phyloP scores from a whole-genome alignment of 2,329 filamentous ascomycete genomes.

The Cladophialophora carrionii region DNA sequence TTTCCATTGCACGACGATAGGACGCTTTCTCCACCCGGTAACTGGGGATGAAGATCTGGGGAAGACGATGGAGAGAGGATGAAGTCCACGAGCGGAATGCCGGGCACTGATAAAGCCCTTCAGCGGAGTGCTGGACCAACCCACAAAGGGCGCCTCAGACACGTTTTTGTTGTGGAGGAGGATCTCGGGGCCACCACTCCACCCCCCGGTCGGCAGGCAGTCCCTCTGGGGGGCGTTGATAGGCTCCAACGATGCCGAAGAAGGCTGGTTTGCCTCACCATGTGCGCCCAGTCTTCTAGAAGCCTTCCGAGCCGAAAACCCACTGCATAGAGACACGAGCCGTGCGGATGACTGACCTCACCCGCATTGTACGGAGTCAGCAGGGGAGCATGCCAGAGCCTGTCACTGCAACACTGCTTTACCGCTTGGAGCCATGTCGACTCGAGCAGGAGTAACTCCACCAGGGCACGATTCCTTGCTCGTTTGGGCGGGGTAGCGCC shows the following conservation, averaged over 20 bases:
- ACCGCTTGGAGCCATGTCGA: constrained; percentile 13
- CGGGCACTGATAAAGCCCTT: constrained; percentile 25
- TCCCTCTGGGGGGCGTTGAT: constrained; percentile 1
- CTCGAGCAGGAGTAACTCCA: neutral
- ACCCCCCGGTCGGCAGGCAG: neutral
- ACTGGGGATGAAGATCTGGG: constrained; percentile 26
- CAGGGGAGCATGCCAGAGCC: neutral
- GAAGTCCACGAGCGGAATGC: constrained; percentile 26
- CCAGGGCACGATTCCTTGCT: constrained; percentile 10
- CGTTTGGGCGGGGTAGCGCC: constrained; percentile 6
- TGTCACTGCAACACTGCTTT: constrained; percentile 22
- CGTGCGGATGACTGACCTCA: neutral
- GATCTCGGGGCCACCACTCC: neutral
- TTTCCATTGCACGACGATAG: constrained; percentile 29
- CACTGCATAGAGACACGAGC: constrained; percentile 9
- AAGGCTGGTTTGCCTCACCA: constrained; percentile 8
- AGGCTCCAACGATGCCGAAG: neutral
- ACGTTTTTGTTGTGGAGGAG: constrained; percentile 12
- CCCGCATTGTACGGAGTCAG: neutral
- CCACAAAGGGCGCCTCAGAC: neutral
- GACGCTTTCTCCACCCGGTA: constrained; percentile 17
- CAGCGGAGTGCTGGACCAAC: constrained; percentile 26
- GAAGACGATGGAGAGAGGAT: constrained; percentile 20
- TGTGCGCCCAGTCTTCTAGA: constrained; percentile 20
- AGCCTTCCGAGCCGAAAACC: constrained; percentile 6